These are phyloP conservation scores for Citrullus mucosospermus DNA, from an alignment of 306 rosid genomes.

Conservation along the genomic window DNA sequence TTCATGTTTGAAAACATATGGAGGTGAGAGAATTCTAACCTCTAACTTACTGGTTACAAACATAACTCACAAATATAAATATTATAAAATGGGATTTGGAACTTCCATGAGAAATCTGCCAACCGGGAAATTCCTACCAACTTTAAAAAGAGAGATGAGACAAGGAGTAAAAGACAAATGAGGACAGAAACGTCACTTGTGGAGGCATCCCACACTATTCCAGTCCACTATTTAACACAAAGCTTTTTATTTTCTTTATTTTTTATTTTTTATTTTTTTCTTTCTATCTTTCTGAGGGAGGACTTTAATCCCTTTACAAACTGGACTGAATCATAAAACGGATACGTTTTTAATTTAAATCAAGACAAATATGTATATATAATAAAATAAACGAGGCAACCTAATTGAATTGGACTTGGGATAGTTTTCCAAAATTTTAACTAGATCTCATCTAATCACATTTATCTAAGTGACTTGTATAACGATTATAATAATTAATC, in stretches of 20 bases:
- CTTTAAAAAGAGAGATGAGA: neutral
- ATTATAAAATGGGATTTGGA: neutral
- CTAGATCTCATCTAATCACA: neutral
- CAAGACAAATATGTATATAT: too few relatives aligned
- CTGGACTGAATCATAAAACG: neutral
- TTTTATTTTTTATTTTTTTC: neutral
- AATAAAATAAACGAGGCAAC: too few relatives aligned
- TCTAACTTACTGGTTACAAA: neutral
- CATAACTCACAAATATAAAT: neutral
- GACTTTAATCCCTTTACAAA: neutral
- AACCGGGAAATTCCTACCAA: neutral
- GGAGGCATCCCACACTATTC: constrained; percentile 3
- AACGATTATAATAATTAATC: neutral
- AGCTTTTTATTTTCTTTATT: neutral
- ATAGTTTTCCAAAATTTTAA: neutral
- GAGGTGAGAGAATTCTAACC: neutral
- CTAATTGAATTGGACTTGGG: neutral
- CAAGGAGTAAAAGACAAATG: neutral
- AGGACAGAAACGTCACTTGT: neutral
- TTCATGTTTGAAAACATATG: neutral
- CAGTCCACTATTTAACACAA: neutral
- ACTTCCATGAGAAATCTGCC: neutral
- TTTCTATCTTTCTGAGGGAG: neutral
- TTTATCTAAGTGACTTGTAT: neutral
- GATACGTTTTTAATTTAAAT: neutral